phyloP scores from a whole-genome alignment of 2,329 filamentous ascomycete species.

The Coniosporium tulheliwenetii region DNA sequence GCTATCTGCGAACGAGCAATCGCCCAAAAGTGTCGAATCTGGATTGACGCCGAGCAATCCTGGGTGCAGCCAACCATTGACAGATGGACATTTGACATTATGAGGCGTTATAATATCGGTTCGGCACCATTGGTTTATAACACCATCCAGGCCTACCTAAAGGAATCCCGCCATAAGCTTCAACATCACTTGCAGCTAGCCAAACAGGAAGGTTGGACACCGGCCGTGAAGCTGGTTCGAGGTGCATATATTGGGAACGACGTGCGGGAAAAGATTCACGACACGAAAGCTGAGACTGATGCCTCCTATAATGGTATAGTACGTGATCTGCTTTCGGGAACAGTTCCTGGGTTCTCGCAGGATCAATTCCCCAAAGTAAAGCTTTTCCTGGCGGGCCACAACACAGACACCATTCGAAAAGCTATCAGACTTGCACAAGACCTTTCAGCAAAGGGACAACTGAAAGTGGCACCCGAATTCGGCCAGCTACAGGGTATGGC shows the following conservation, averaged over 20 bases:
- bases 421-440: conserved; percentile 6
- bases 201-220: conserved; percentile 29
- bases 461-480: conserved; percentile 8
- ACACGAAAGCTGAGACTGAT: conserved; percentile 13
- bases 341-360: conserved; percentile 8
- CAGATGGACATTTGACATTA: conserved; percentile 35
- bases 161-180: conserved; percentile 29
- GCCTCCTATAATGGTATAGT: conserved; percentile 12
- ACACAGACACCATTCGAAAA: conserved; percentile 7
- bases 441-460: conserved; percentile 5
- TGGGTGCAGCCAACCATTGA: conserved; percentile 36
- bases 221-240: conserved; percentile 37
- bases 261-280: conserved; percentile 10
- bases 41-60: conserved; percentile 40
- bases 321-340: conserved; percentile 8
- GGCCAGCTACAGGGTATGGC: conserved; percentile 15
- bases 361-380: conserved; percentile 8
- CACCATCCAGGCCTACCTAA: conserved; percentile 22
- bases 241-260: conserved; percentile 38
- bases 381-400: conserved; percentile 16
- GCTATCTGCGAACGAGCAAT: too few relatives aligned
- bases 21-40: conserved; percentile 24
- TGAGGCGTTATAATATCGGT: conserved; percentile 16
- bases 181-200: conserved; percentile 29
- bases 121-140: too few relatives aligned